Conservation (phyloP, 306 rosid species). For the Nissolia schottii region DNA sequence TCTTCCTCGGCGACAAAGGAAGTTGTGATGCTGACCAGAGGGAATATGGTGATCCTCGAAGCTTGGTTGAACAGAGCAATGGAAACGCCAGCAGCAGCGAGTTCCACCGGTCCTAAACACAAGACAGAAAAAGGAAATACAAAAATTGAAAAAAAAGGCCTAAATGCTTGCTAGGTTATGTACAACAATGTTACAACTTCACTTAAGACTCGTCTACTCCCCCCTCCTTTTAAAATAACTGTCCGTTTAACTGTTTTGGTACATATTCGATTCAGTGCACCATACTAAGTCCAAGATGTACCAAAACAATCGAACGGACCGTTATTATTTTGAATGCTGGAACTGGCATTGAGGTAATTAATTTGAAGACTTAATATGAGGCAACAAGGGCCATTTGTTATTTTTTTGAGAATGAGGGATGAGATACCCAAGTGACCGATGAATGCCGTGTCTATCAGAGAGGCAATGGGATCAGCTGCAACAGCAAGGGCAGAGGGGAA, state of each 20-base stretch:
- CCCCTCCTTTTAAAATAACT: too few relatives aligned
- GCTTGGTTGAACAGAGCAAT: conserved; percentile 96
- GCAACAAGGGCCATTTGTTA: background rate
- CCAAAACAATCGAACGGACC: too few relatives aligned
- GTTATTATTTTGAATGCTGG: background rate
- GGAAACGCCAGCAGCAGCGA: conserved; percentile 93
- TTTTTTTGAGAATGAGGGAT: background rate
- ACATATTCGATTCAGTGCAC: too few relatives aligned
- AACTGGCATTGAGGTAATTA: background rate
- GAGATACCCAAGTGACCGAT: conserved; percentile 89
- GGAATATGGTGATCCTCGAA: conserved; percentile 91
- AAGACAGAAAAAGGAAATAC: too few relatives aligned
- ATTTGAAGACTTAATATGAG: background rate
- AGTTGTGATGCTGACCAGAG: conserved; percentile 90
- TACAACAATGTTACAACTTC: too few relatives aligned
- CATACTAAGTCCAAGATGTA: too few relatives aligned
- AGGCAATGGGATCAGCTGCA: conserved; percentile 98
- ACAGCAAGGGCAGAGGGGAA: conserved; percentile 91
- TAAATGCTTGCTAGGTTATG: too few relatives aligned
- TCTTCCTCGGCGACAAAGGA: conserved; percentile 98
- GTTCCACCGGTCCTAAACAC: conserved; percentile 77
- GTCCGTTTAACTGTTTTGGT: too few relatives aligned
- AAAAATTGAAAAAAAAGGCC: background rate
- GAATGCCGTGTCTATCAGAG: conserved; percentile 94
- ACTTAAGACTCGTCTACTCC: background rate